phyloP scores from a whole-genome alignment of 768 basidiomycete genomes.

The Amanita jacksonii region DNA sequence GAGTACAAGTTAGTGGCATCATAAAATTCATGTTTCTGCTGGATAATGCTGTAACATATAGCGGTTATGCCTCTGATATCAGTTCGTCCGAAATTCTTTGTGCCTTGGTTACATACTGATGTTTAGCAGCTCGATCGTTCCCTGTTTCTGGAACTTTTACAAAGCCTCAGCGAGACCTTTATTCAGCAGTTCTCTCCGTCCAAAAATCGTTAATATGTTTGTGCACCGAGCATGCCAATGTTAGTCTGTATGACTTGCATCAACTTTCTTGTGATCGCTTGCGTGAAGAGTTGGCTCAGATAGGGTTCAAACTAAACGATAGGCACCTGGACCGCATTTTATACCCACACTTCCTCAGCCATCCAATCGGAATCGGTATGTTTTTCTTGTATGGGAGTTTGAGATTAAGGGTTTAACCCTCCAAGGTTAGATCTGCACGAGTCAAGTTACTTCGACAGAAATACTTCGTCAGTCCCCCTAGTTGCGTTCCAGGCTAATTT shows the following conservation, averaged over 20 bases:
- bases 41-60: slow-evolving; percentile 17
- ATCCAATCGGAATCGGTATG: slow-evolving; percentile 85
- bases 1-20: slow-evolving; percentile 64
- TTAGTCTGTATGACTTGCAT: slow-evolving; percentile 74
- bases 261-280: slow-evolving; percentile 58
- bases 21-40: slow-evolving; percentile 2
- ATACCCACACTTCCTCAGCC: slow-evolving; percentile 90
- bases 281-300: slow-evolving; percentile 61
- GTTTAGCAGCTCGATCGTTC: slow-evolving; percentile 67
- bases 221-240: slow-evolving; percentile 46
- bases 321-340: slow-evolving; percentile 62
- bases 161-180: slow-evolving; percentile 73
- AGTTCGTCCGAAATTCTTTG: slow-evolving; percentile 39
- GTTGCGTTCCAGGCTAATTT: too few relatives aligned
- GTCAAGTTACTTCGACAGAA: slow-evolving; percentile 51
- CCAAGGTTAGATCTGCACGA: slow-evolving; percentile 74
- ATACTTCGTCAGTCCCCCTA: slow-evolving; percentile 44
- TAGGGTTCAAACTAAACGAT: slow-evolving; percentile 51
- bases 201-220: slow-evolving; percentile 58
- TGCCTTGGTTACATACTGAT: slow-evolving; percentile 8
- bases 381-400: slow-evolving; percentile 8
- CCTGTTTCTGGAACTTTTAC: slow-evolving; percentile 80
- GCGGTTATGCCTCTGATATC: slow-evolving; percentile 92
- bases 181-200: slow-evolving; percentile 63
- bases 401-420: slow-evolving; percentile 1